Conservation (phyloP, 768 basidiomycete species). For the Russula foetens region DNA sequence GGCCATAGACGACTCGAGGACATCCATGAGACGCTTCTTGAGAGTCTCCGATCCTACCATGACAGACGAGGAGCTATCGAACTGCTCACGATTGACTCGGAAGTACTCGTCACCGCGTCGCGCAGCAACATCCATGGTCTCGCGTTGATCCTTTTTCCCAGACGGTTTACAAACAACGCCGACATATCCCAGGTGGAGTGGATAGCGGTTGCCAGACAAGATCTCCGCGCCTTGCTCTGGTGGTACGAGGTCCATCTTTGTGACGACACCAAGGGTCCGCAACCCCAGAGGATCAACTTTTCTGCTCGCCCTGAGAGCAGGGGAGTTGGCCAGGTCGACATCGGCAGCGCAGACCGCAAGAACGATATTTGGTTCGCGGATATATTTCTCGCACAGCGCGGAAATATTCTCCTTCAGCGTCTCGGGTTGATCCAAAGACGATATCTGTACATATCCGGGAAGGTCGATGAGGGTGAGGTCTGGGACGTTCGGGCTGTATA, state of each 20-base stretch:
- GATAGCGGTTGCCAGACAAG: slow-evolving; percentile 85
- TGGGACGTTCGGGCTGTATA: slow-evolving; percentile 92
- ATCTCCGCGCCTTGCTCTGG: slow-evolving; percentile 77
- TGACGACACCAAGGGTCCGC: slow-evolving; percentile 94
- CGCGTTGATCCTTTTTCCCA: slow-evolving; percentile 44
- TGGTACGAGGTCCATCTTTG: slow-evolving; percentile 97
- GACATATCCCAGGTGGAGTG: slow-evolving; percentile 95
- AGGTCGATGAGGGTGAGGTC: slow-evolving; percentile 97
- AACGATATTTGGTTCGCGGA: slow-evolving; percentile 98
- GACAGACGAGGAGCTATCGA: slow-evolving; percentile 51
- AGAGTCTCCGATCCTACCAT: slow-evolving; percentile 92
- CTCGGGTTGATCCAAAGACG: slow-evolving; percentile 94
- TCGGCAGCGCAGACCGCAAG: slow-evolving; percentile 98
- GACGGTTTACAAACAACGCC: slow-evolving; percentile 88
- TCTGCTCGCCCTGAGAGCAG: slow-evolving; percentile 86
- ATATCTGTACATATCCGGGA: slow-evolving; percentile 94
- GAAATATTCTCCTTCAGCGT: slow-evolving; percentile 89
- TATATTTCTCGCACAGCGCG: slow-evolving; percentile 87
- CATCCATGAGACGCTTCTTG: slow-evolving; percentile 88
- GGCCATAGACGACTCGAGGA: slow-evolving; percentile 96
- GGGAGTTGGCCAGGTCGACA: slow-evolving; percentile 97
- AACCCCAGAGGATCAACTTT: slow-evolving; percentile 92
- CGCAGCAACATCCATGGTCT: slow-evolving; percentile 41
- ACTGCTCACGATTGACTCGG: slow-evolving; percentile 49
- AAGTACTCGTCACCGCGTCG: slow-evolving; percentile 66